A percentile compares a stretch with the other conserved stretches of the same genome.
phyloP scores from a whole-genome alignment of 495 filamentous ascomycete genomes.

The Annulohypoxylon stygium region DNA sequence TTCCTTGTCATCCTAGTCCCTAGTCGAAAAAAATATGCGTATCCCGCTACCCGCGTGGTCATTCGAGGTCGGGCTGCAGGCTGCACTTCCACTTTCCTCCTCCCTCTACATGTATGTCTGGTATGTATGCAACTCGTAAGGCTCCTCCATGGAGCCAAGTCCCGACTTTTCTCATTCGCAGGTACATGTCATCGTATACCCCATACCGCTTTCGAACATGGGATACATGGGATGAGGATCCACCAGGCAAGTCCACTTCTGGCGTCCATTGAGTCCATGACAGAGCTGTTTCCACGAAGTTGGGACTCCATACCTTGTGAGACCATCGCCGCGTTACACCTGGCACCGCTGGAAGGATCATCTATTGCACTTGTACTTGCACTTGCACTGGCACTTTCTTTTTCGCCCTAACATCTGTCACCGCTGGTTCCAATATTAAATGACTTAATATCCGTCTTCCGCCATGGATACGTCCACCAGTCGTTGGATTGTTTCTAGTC shows the following conservation, averaged over 20 bases:
- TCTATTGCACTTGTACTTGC: conserved; percentile 48
- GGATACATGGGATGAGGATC: conserved; percentile 51
- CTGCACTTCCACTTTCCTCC: conserved; percentile 33
- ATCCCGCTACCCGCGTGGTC: conserved; percentile 47
- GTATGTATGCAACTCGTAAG: conserved; percentile 47
- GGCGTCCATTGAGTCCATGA: conserved; percentile 49
- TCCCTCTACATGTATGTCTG: conserved; percentile 1
- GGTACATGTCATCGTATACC: conserved; percentile 51
- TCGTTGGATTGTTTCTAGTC: conserved; percentile 43
- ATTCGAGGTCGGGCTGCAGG: conserved; percentile 49
- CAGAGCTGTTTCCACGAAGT: conserved; percentile 50
- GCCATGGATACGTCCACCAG: conserved; percentile 46
- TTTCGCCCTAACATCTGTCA: conserved; percentile 54
- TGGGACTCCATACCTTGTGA: conserved; percentile 55
- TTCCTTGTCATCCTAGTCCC: conserved; percentile 35
- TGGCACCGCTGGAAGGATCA: conserved; percentile 53
- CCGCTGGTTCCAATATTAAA: conserved; percentile 55
- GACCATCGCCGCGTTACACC: conserved; percentile 55
- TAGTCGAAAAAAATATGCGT: conserved; percentile 6
- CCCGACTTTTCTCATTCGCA: conserved; percentile 47
- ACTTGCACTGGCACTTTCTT: conserved; percentile 47
- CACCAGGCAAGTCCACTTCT: conserved; percentile 51
- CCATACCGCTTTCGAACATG: conserved; percentile 49
- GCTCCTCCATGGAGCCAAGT: conserved; percentile 45
- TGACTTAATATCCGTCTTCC: conserved; percentile 54